Percentiles rank a stretch among this genome's conserved stretches.
phyloP scores from a whole-genome alignment of 2,329 filamentous ascomycete genomes.

The Lasiodiplodia gonubiensis region DNA sequence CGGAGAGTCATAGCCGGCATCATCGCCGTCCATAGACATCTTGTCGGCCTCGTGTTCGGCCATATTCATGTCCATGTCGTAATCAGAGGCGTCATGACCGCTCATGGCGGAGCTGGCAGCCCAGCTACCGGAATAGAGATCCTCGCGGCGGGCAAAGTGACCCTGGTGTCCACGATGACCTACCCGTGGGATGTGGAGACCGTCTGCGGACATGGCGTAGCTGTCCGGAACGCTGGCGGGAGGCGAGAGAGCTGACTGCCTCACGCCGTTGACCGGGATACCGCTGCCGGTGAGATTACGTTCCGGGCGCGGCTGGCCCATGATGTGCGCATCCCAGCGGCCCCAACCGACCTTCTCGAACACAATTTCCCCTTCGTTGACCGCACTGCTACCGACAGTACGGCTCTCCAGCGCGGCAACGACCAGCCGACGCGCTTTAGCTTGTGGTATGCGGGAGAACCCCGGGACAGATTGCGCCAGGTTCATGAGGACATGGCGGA shows the following conservation, averaged over 20 bases:
- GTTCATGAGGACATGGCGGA: slow-evolving; percentile 94
- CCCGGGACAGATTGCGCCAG: slow-evolving; percentile 91
- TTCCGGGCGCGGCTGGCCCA: slow-evolving; percentile 64
- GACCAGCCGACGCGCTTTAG: slow-evolving; percentile 87
- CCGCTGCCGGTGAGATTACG: slow-evolving; percentile 8
- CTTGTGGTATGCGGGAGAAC: slow-evolving; percentile 85
- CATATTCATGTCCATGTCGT: slow-evolving; percentile 62
- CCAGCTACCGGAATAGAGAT: slow-evolving; percentile 62
- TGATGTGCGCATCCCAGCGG: slow-evolving; percentile 84
- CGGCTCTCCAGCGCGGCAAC: slow-evolving; percentile 90
- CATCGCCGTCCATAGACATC: slow-evolving; percentile 88
- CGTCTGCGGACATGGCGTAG: slow-evolving; percentile 49
- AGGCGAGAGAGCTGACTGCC: slow-evolving; percentile 47
- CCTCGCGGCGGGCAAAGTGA: slow-evolving; percentile 32
- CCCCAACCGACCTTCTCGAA: slow-evolving; percentile 97
- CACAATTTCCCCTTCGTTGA: slow-evolving; percentile 10
- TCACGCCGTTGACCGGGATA: slow-evolving; percentile 33
- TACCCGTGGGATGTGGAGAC: slow-evolving; percentile 54
- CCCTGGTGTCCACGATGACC: slow-evolving; percentile 29
- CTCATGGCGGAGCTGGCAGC: slow-evolving; percentile 75
- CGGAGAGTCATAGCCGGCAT: slow-evolving; percentile 41
- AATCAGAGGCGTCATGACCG: slow-evolving; percentile 68
- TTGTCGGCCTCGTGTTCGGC: slow-evolving; percentile 88
- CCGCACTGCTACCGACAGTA: slow-evolving; percentile 13
- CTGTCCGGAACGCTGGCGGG: slow-evolving; percentile 58